phyloP scores from a whole-genome alignment of 768 basidiomycete genomes.

The Termitomyces titanicus region DNA sequence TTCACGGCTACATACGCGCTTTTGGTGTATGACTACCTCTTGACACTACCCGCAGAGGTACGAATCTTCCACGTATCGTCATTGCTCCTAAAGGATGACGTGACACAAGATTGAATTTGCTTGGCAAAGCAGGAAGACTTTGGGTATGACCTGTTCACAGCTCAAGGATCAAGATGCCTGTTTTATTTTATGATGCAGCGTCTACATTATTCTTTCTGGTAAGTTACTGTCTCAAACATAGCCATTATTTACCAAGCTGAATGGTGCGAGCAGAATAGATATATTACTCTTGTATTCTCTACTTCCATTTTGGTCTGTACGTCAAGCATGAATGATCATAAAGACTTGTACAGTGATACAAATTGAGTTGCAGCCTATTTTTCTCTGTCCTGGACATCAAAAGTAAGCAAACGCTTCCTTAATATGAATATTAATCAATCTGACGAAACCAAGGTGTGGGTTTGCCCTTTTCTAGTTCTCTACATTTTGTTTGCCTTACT shows the following conservation, averaged over 20 bases:
- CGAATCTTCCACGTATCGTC: neutral
- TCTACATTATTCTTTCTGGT: slow-evolving; percentile 15
- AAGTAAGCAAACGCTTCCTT: neutral
- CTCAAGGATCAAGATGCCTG: neutral
- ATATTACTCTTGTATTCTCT: slow-evolving; percentile 13
- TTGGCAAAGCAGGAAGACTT: slow-evolving; percentile 12
- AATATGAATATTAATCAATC: neutral
- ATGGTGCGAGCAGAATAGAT: slow-evolving; percentile 15
- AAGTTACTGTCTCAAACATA: neutral
- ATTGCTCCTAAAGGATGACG: neutral
- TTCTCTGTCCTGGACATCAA: slow-evolving; percentile 4
- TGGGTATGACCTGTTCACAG: neutral
- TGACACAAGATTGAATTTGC: slow-evolving; percentile 12
- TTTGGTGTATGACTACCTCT: slow-evolving; percentile 15
- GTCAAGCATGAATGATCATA: neutral
- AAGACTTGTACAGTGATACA: neutral
- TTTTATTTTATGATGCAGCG: slow-evolving; percentile 2
- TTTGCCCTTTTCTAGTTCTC: neutral
- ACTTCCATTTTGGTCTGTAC: slow-evolving; percentile 12
- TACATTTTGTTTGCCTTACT: neutral
- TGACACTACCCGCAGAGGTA: slow-evolving; percentile 16
- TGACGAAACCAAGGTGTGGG: slow-evolving; percentile 6
- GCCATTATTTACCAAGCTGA: slow-evolving; percentile 4
- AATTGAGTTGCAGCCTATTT: slow-evolving; percentile 10
- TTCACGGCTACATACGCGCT: slow-evolving; percentile 10